Percentiles rank a stretch among this genome's conserved stretches.
Evolutionary conservation across 2,329 filamentous ascomycete species (phyloP).

Genomic region (Fusarium goolgardi): DNA sequence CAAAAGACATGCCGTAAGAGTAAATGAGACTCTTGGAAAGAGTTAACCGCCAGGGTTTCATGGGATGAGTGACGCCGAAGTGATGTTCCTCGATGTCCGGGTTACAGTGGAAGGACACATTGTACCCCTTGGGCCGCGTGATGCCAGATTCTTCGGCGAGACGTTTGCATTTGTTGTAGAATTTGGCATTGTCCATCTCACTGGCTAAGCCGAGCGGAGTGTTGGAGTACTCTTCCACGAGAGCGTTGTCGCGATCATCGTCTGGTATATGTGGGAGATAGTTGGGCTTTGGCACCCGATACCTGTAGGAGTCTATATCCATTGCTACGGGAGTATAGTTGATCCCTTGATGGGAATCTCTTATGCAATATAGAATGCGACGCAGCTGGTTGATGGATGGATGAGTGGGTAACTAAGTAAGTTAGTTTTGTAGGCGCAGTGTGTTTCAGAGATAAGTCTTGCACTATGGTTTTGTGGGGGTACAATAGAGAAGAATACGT

Average conservation of each 20-base stretch:
- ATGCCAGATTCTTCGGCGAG: conserved; percentile 74
- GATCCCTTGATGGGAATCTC: conserved; percentile 1
- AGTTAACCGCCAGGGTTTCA: conserved; percentile 98
- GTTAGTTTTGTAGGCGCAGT: conserved; percentile 5
- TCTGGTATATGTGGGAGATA: conserved; percentile 68
- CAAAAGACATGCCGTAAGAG: conserved; percentile 94
- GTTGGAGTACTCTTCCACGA: conserved; percentile 63
- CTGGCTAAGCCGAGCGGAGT: conserved; percentile 62
- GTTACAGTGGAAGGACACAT: conserved; percentile 95
- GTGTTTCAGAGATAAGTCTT: background rate
- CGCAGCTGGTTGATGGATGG: conserved; percentile 13
- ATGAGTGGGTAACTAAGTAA: conserved; percentile 20
- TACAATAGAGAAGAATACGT: background rate
- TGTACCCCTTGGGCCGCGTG: conserved; percentile 83
- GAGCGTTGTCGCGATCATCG: conserved; percentile 61
- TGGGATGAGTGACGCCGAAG: conserved; percentile 95
- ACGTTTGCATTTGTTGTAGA: conserved; percentile 68
- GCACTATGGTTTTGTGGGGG: background rate
- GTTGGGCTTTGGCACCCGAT: conserved; percentile 68
- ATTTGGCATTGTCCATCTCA: conserved; percentile 67
- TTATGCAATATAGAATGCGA: conserved; percentile 4
- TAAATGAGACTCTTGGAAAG: conserved; percentile 95
- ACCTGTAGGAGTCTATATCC: conserved; percentile 62
- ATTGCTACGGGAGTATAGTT: conserved; percentile 37
- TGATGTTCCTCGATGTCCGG: conserved; percentile 95